phyloP scores from a whole-genome alignment of 1,139 yeast genomes.

The Candida sp. region DNA sequence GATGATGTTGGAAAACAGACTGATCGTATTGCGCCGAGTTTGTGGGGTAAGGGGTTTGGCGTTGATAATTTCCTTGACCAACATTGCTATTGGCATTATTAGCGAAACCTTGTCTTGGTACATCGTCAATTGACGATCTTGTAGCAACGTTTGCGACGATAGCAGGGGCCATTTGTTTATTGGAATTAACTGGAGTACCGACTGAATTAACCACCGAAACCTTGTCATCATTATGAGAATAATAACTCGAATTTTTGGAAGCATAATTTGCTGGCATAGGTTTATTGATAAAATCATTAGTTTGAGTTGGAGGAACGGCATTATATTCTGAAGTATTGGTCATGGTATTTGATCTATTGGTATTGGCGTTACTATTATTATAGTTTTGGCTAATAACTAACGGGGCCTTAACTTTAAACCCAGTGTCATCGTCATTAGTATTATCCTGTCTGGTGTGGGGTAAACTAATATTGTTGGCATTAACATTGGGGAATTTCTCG shows the following conservation, averaged over 20 bases:
- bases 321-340: slow-evolving; percentile 8
- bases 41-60: slow-evolving; percentile 18
- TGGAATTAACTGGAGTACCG: slow-evolving; percentile 28
- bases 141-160: slow-evolving; percentile 26
- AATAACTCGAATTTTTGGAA: slow-evolving; percentile 6
- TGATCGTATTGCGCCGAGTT: slow-evolving; percentile 9
- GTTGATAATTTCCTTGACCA: background rate
- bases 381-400: background rate
- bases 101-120: slow-evolving; percentile 15
- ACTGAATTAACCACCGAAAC: slow-evolving; percentile 27
- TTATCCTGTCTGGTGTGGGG: slow-evolving; percentile 3
- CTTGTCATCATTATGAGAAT: slow-evolving; percentile 16
- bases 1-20: slow-evolving; percentile 42
- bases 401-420: slow-evolving; percentile 8
- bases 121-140: slow-evolving; percentile 21
- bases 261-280: background rate
- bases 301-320: slow-evolving; percentile 27
- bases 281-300: slow-evolving; percentile 30
- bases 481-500: slow-evolving; percentile 11
- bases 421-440: slow-evolving; percentile 5
- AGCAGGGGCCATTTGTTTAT: slow-evolving; percentile 32
- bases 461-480: slow-evolving; percentile 4
- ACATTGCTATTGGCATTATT: slow-evolving; percentile 8
- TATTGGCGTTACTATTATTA: background rate
- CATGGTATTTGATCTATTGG: background rate